Conservation (phyloP, 495 filamentous ascomycete species). For the Xylaria telfairii region DNA sequence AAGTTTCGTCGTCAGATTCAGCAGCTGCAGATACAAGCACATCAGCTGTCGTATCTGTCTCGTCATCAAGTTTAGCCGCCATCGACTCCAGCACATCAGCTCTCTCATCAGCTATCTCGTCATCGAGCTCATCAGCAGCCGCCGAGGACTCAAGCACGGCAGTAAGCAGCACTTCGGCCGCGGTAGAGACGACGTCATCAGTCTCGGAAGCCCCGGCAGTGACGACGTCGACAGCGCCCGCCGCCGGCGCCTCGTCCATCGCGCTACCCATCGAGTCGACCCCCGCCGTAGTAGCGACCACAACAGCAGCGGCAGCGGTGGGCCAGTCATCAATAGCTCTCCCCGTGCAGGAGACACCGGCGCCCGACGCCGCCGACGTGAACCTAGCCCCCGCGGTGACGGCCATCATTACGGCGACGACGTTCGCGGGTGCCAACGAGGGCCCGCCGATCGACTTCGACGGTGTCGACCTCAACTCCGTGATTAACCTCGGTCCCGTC, state of each 20-base stretch:
- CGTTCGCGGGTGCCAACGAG: constrained; percentile 30
- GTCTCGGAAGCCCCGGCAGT: not conserved
- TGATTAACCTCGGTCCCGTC: constrained; percentile 37
- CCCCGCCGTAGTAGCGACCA: constrained; percentile 17
- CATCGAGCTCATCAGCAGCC: constrained; percentile 3
- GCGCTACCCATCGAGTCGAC: not conserved
- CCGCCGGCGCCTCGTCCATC: constrained; percentile 24
- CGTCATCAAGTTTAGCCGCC: not conserved
- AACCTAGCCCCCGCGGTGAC: constrained; percentile 22
- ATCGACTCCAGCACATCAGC: not conserved
- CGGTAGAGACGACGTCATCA: not conserved
- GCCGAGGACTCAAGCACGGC: constrained; percentile 5
- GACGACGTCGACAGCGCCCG: constrained; percentile 14
- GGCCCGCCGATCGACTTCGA: constrained; percentile 39
- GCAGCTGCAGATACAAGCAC: constrained; percentile 8
- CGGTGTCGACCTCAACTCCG: constrained; percentile 38
- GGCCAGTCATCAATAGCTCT: constrained; percentile 28
- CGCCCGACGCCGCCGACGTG: constrained; percentile 30
- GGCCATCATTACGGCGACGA: constrained; percentile 23
- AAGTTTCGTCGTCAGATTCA: constrained; percentile 18
- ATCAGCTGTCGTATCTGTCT: no score
- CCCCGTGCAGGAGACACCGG: constrained; percentile 26
- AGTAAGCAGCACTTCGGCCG: not conserved
- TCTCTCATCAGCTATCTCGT: not conserved
- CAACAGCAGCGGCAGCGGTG: constrained; percentile 26